These are phyloP conservation scores for Alternaria postmessia DNA, from an alignment of 2,329 filamentous ascomycete genomes.

Conservation along the genomic window DNA sequence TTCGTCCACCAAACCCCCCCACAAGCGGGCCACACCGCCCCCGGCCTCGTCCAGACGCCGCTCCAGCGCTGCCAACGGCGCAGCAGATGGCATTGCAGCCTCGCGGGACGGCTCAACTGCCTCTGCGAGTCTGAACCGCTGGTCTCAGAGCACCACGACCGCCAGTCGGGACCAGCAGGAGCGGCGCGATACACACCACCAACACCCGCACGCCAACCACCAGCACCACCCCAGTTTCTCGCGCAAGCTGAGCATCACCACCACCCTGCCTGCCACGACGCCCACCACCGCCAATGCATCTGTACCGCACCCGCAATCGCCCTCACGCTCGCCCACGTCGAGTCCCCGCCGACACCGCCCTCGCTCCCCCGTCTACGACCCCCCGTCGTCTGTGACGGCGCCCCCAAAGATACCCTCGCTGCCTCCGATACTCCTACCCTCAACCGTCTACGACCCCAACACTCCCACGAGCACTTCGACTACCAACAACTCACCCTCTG, in stretches of 20 bases:
- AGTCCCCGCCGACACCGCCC: conserved; percentile 47
- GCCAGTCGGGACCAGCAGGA: conserved; percentile 41
- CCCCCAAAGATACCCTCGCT: conserved; percentile 45
- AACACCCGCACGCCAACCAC: conserved; percentile 35
- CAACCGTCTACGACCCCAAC: conserved; percentile 50
- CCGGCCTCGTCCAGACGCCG: conserved; percentile 41
- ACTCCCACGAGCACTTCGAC: conserved; percentile 43
- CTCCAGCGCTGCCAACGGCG: conserved; percentile 52
- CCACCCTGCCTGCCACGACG: conserved; percentile 35
- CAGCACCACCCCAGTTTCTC: conserved; percentile 42
- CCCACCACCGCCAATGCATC: conserved; percentile 42
- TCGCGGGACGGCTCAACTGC: conserved; percentile 56
- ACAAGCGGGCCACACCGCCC: conserved; percentile 40
- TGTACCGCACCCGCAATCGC: conserved; percentile 44
- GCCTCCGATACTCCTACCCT: conserved; percentile 41
- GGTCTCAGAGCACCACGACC: conserved; percentile 60
- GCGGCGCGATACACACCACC: conserved; percentile 47
- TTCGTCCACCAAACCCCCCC: conserved; percentile 26
- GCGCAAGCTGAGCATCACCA: conserved; percentile 51
- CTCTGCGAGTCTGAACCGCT: conserved; percentile 62
- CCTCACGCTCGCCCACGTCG: conserved; percentile 48
- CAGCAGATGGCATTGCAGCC: conserved; percentile 48
- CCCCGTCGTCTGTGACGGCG: conserved; percentile 41
- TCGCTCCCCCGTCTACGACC: conserved; percentile 43
- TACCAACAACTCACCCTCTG: conserved; percentile 41